Base-by-base conservation (phyloP, 257 asterid species). In the Misopates orontium region DNA sequence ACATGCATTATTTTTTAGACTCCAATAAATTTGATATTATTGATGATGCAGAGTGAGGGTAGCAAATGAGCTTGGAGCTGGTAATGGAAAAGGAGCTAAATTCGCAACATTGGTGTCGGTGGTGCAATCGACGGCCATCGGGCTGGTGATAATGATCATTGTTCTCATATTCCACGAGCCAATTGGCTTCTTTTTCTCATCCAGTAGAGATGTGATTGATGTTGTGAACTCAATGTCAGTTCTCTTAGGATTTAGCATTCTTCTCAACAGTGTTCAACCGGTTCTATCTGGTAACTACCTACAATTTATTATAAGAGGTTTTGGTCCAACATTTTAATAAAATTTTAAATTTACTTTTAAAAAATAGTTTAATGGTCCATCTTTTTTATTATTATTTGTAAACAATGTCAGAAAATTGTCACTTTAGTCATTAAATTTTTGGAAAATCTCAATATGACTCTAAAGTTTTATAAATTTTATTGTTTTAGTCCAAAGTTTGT, bases 231-330 rank as follows among this genome's bases (percentile, higher is more conserved):
- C 55, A 9, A 68, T 85, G 68, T 60, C 93, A 1, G 28, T 81
- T 8, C 84, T 85, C 12, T 67, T 85, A 32, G 89, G 87, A 9
- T 77, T 85, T 51, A 85, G 82, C 4, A 56, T 85, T 28, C 81
- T 85, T 53, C 82, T 83, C 53, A 85, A 83, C 62, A 83, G 92
- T 53, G 57, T 83, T 20, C 92, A 83, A 12, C 87, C 89, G 0
- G 71, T 85, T 69, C 85, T 85, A n/a, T 85, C 89, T 11, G 88
- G 86, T 80, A 69, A 12, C 8, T 1, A 4, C 42, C 42, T 36
- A 47, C 22, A 19, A 22, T 21, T 36, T n/a, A n/a, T n/a, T n/a
- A n/a, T n/a, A n/a, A n/a, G n/a, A n/a, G n/a, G n/a, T n/a, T n/a
- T n/a, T n/a, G n/a, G n/a, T n/a, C n/a, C n/a, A n/a, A n/a, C n/a